A percentile compares a stretch with the other conserved stretches of the same genome.
Conservation (phyloP, 2,329 filamentous ascomycete species). For the Arthrinium phaeospermum region DNA sequence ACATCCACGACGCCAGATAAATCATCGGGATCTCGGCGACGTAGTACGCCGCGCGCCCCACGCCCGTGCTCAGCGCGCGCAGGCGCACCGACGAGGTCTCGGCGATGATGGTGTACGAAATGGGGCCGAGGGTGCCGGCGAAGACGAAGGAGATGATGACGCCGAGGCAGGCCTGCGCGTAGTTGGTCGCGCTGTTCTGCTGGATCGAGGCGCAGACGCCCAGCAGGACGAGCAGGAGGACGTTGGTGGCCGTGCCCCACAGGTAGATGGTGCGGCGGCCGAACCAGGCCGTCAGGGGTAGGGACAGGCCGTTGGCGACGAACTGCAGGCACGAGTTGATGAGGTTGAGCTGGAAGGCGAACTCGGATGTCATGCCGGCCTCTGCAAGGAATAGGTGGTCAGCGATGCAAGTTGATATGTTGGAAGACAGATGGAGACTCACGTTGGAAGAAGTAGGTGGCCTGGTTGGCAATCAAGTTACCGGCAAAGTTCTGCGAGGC, state of each 20-base stretch:
- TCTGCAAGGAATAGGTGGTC: conserved; percentile 30
- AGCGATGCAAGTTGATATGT: not conserved
- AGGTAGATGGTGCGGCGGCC: conserved; percentile 44
- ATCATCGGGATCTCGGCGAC: conserved; percentile 44
- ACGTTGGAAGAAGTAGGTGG: conserved; percentile 41
- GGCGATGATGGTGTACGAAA: conserved; percentile 48
- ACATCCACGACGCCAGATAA: conserved; percentile 38
- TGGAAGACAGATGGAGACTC: conserved; percentile 29
- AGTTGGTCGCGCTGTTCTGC: conserved; percentile 33
- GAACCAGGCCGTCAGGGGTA: conserved; percentile 38
- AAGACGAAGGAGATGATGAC: conserved; percentile 47
- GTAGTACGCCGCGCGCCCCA: conserved; percentile 41
- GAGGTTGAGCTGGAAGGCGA: conserved; percentile 34
- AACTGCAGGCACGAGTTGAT: conserved; percentile 41
- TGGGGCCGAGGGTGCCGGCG: conserved; percentile 48
- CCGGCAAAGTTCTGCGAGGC: conserved; percentile 49
- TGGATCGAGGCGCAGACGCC: conserved; percentile 43
- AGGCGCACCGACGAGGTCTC: conserved; percentile 49
- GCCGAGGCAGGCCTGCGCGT: conserved; percentile 43
- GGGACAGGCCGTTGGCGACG: conserved; percentile 44
- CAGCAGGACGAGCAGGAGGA: conserved; percentile 40
- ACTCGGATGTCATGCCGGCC: conserved; percentile 31
- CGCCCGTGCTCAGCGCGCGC: conserved; percentile 21
- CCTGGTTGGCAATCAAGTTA: conserved; percentile 30
- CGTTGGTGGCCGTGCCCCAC: conserved; percentile 41